Conservation (phyloP, 768 basidiomycete species). For the Hygrocybe punicea region DNA sequence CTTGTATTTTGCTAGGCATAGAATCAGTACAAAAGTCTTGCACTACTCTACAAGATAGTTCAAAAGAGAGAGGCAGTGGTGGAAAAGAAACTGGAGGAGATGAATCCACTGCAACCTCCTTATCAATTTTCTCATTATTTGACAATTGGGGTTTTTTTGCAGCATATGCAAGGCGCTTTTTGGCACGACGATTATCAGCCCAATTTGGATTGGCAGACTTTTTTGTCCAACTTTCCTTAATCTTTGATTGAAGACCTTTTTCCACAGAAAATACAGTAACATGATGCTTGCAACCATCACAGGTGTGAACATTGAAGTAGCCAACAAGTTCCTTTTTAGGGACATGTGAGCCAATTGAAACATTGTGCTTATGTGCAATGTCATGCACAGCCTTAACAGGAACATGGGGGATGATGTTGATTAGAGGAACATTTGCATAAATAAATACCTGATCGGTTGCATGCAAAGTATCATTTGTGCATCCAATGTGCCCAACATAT, state of each 20-base stretch:
- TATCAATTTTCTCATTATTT: neutral
- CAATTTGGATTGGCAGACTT: neutral
- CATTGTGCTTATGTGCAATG: neutral
- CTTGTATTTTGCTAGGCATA: neutral
- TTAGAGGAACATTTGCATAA: neutral
- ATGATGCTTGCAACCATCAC: neutral
- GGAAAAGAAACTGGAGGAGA: neutral
- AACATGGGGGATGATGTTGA: neutral
- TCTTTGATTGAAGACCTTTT: neutral
- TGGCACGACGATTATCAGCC: neutral
- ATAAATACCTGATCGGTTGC: neutral
- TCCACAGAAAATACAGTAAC: neutral
- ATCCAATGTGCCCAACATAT: neutral
- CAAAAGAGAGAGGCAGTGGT: neutral
- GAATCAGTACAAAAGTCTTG: neutral
- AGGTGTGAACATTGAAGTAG: neutral
- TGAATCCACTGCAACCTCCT: neutral
- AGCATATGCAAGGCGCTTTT: neutral
- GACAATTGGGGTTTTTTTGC: constrained; percentile 1
- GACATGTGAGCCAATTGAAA: neutral
- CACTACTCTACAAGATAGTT: neutral
- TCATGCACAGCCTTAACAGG: neutral
- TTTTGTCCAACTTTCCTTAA: neutral
- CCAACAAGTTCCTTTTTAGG: neutral
- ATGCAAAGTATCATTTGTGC: neutral